Base-by-base conservation (phyloP, 352 stramenopile species). In the Phytophthora pisi region DNA sequence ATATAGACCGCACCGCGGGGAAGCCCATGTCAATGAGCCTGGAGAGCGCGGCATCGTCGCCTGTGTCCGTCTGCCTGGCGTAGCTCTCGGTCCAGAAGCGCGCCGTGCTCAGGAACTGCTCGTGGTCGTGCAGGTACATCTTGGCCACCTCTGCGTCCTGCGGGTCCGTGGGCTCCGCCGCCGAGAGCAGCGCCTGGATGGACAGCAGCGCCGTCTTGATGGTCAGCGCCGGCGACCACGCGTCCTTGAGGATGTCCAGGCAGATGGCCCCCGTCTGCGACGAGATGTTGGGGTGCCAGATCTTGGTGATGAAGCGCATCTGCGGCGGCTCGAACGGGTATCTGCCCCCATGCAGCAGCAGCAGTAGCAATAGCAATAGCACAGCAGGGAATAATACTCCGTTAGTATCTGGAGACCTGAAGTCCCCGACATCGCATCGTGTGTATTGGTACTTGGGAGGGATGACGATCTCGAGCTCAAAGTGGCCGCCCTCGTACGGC, bases 241-340 rank as follows among this genome's bases (percentile, higher is more conserved):
- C 90, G 79, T 99, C 96, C 76, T 99, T 99, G 34, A 99, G 79
- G 68, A 99, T 98, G 66, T 99, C 97, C 82, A 99, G 83, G 72
- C 97, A 99, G 75, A 99, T 99, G 9, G 95, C 95, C 28, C 97
- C 97, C 7, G 96, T 99, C 82, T 99, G 95, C 3, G 93, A 98
- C 16, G 91, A 98, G 71, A 99, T 98, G 72, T 99, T 99, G 1
- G 97, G 97, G 78, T 99, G 97, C 93, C 94, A 98, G 68, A 98
- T 97, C 78, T 98, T 98, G 53, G 93, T 98, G 30, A 93, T 74
- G 70, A 98, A 98, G 64, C 85, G 84, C 74, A 96, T 90, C 67
- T 98, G 98, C 2, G 97, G 97, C 40, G 96, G 97, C 77, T 98
- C 96, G 71, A 99, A 99, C 1, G 97, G 97, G 86, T 95, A 95